phyloP scores from a whole-genome alignment of 1,284 basidiomycete species.

The Fomitopsis betulina region DNA sequence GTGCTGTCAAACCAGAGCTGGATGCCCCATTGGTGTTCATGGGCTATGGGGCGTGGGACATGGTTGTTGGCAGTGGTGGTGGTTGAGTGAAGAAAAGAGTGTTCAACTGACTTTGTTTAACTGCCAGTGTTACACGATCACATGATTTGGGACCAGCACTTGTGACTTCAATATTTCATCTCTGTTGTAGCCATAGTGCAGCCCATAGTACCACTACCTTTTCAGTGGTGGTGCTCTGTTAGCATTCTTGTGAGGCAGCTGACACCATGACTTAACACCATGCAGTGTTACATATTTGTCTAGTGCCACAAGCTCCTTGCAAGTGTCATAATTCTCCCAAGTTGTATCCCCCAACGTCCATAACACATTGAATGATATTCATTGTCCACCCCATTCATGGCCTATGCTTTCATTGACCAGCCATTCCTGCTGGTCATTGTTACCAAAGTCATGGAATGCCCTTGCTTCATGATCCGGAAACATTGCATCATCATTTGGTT shows the following conservation, averaged over 20 bases:
- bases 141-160: too few relatives aligned
- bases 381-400: constrained; percentile 13
- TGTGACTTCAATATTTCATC: too few relatives aligned
- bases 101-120: too few relatives aligned
- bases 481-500: constrained; percentile 17
- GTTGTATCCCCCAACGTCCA: constrained; percentile 15
- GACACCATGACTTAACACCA: constrained; percentile 2
- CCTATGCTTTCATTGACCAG: constrained; percentile 17
- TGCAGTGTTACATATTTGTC: constrained; percentile 18
- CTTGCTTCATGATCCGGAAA: constrained; percentile 19
- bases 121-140: too few relatives aligned
- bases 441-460: constrained; percentile 22
- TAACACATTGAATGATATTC: constrained; percentile 14
- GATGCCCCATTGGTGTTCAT: too few relatives aligned
- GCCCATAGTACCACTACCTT: background rate
- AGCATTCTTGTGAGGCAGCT: background rate
- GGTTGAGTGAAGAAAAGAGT: too few relatives aligned
- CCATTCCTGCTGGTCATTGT: constrained; percentile 16
- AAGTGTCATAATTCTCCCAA: constrained; percentile 12
- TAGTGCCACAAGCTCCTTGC: constrained; percentile 16
- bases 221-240: background rate
- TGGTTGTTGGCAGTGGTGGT: too few relatives aligned
- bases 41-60: too few relatives aligned
- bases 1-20: too few relatives aligned
- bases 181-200: too few relatives aligned